These are phyloP conservation scores for Aspergillus pseudoviridinutans DNA, from an alignment of 2,329 filamentous ascomycete species.

Conservation along the genomic window DNA sequence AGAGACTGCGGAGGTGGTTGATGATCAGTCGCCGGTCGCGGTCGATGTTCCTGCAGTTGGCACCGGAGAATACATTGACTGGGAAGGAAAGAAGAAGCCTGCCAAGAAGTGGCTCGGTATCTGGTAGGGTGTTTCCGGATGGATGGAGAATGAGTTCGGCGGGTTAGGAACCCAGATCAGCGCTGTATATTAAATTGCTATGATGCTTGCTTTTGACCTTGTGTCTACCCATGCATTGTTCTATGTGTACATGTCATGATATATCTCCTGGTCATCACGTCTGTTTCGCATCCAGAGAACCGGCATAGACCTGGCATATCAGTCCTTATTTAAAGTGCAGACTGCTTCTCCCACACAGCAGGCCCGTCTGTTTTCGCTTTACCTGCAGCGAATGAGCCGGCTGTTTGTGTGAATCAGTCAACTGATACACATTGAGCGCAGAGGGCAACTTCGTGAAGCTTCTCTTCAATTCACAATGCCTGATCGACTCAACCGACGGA, in stretches of 20 bases:
- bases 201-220: conserved; percentile 12
- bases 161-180: background rate
- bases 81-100: conserved; percentile 46
- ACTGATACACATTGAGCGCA: background rate
- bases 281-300: background rate
- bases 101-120: conserved; percentile 82
- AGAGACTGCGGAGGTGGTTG: conserved; percentile 30
- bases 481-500: conserved; percentile 53
- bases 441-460: background rate
- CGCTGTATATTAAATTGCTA: conserved; percentile 6
- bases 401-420: background rate
- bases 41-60: conserved; percentile 29
- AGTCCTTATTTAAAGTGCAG: background rate
- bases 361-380: background rate
- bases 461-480: background rate
- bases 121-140: conserved; percentile 49
- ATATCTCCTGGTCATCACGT: background rate
- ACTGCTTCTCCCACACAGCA: background rate
- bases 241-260: conserved; percentile 13
- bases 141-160: background rate
- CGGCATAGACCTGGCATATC: background rate
- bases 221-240: conserved; percentile 18
- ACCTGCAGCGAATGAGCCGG: background rate
- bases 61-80: conserved; percentile 30
- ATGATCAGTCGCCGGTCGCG: conserved; percentile 40